Percentiles rank a stretch among this genome's conserved stretches.
Conservation (phyloP, 192 early-diverging fungal genomes). For the Phlyctochytrium bullatum region DNA sequence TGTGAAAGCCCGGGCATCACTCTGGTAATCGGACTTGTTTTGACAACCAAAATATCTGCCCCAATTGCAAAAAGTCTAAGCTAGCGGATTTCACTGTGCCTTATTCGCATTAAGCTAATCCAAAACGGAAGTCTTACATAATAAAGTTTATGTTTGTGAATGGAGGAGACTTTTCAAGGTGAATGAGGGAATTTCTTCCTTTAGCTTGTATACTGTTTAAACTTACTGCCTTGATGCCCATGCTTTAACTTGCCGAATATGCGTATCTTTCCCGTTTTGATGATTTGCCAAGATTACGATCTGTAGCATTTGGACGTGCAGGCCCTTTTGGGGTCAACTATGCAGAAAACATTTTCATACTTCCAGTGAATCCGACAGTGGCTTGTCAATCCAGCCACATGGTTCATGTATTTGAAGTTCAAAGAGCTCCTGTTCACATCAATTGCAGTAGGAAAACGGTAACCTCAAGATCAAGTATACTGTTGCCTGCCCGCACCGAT, state of each 20-base stretch:
- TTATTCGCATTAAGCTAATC: too few relatives aligned
- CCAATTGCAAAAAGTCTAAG: too few relatives aligned
- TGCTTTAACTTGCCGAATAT: conserved; percentile 57
- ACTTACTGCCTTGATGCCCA: not conserved
- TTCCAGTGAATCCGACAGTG: conserved; percentile 36
- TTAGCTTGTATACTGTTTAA: too few relatives aligned
- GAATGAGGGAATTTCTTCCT: too few relatives aligned
- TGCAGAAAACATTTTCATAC: conserved; percentile 14
- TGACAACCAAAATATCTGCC: too few relatives aligned
- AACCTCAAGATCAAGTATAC: conserved; percentile 63
- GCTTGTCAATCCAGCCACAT: conserved; percentile 69
- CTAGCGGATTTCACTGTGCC: too few relatives aligned
- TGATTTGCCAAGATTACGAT: conserved; percentile 69
- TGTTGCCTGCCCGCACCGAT: conserved; percentile 66
- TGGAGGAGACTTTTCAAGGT: too few relatives aligned
- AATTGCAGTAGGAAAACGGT: not conserved
- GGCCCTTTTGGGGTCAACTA: conserved; percentile 30
- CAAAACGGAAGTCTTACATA: too few relatives aligned
- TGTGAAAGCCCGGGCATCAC: too few relatives aligned
- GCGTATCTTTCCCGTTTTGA: conserved; percentile 81
- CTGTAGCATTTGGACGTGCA: conserved; percentile 67
- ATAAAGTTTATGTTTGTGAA: too few relatives aligned
- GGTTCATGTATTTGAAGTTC: conserved; percentile 54
- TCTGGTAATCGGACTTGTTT: too few relatives aligned
- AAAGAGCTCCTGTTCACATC: not conserved